Evolutionary conservation across 164 flowering plant species (phyloP).

Genomic region (Euptelea pleiosperma): DNA sequence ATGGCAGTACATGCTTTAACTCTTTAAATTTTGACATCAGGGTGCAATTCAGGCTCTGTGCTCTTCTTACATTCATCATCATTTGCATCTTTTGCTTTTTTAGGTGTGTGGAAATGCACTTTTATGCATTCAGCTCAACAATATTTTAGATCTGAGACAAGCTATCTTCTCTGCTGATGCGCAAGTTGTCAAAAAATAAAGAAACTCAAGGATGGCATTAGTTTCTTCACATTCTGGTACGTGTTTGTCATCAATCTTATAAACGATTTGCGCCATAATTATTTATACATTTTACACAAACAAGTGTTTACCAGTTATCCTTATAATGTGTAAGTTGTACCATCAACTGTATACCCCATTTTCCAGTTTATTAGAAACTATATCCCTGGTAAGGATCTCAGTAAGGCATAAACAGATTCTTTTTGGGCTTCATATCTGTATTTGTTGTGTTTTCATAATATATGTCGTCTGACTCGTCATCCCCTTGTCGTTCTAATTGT

Average conservation of each 20-base stretch:
- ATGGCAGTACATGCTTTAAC: too few relatives aligned
- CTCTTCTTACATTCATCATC: background rate
- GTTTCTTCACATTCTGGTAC: constrained; percentile 45
- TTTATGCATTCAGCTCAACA: constrained; percentile 19
- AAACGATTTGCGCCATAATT: background rate
- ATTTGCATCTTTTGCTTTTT: constrained; percentile 1
- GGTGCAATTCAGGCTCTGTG: too few relatives aligned
- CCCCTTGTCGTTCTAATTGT: too few relatives aligned
- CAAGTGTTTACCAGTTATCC: background rate
- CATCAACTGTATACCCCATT: too few relatives aligned
- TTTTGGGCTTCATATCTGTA: too few relatives aligned
- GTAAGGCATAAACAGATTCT: too few relatives aligned
- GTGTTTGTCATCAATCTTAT: background rate
- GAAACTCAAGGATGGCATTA: constrained; percentile 36
- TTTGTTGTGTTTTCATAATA: too few relatives aligned
- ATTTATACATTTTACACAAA: background rate
- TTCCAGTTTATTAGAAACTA: too few relatives aligned
- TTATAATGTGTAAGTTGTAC: too few relatives aligned
- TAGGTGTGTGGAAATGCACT: constrained; percentile 63
- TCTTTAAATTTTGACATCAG: too few relatives aligned
- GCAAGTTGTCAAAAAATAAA: constrained; percentile 29
- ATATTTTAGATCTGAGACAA: constrained; percentile 9
- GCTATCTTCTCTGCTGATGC: constrained; percentile 11
- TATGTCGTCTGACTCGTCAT: too few relatives aligned
- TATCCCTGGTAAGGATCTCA: too few relatives aligned